Conservation (phyloP, 169 alveolate genomes). For the Pseudocohnilembus persalinus region DNA sequence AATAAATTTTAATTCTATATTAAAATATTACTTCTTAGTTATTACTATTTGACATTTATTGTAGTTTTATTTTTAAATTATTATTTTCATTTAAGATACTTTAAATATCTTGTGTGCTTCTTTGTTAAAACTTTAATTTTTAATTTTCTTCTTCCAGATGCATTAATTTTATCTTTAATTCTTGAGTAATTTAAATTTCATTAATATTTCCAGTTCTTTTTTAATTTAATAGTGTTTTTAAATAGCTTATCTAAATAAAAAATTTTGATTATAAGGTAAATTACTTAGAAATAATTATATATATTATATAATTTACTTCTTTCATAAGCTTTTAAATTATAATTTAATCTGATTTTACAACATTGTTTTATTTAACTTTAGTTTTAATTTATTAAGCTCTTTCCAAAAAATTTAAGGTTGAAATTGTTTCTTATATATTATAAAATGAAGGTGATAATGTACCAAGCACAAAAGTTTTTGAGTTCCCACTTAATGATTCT, state of each 20-base stretch:
- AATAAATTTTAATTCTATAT: too few relatives aligned
- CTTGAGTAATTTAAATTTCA: not conserved
- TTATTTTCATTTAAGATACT: too few relatives aligned
- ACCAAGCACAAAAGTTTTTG: slow-evolving; percentile 73
- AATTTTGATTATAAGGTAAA: too few relatives aligned
- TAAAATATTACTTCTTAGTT: too few relatives aligned
- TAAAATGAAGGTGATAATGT: slow-evolving; percentile 75
- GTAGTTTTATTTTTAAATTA: too few relatives aligned
- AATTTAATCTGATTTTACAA: too few relatives aligned
- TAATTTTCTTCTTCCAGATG: not conserved
- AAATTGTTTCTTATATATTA: slow-evolving; percentile 75
- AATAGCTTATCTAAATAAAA: not conserved
- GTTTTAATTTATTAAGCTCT: slow-evolving; percentile 68
- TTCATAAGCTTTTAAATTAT: not conserved
- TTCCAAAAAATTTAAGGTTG: slow-evolving; percentile 81
- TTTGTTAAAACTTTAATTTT: too few relatives aligned
- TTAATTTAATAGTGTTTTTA: too few relatives aligned
- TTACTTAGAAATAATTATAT: too few relatives aligned
- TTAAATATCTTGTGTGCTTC: too few relatives aligned
- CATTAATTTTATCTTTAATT: not conserved
- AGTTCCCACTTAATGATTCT: slow-evolving; percentile 82
- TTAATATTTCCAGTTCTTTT: not conserved
- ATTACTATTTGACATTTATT: too few relatives aligned
- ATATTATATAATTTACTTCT: not conserved
- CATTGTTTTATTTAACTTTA: slow-evolving; percentile 43